Evolutionary conservation across 768 basidiomycete genomes (phyloP), one percentile per base, ranked within the genome.

Genomic region (Rhizopogon salebrosus): DNA sequence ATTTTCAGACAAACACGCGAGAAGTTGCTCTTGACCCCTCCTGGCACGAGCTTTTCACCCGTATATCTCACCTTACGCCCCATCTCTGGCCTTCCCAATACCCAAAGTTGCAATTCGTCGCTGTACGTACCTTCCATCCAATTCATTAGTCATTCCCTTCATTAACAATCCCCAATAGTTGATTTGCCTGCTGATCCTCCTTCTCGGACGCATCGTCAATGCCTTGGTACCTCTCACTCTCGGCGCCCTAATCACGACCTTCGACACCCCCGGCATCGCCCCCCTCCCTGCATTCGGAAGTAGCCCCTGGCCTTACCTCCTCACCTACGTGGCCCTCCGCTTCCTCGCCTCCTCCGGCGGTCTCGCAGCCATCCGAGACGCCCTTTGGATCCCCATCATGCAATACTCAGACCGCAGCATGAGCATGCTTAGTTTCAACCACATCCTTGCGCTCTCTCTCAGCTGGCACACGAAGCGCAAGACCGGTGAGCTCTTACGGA

Each of bases 301-400:
- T 16, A 82, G 83, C 1, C 79, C 84, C 14, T 92, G 90, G 87
- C 73, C 77, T 10, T 80, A 82, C 60, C 73, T 95, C 4, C 73
- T 85, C 27, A 70, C 73, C 7, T 95, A 92, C 59, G 81, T 85
- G 27, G 73, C 70, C 22, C 62, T 95, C 49, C 80, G 86, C 20
- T 88, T 90, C 68, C 67, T 93, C 27, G 82, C 89, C 68, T 84
- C 89, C 24, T 80, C 79, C 49, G 89, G 88, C 22, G 92, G 92
- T 23, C 69, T 95, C 22, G 69, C 78, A 22, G 88, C 86, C 31
- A 68, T 92, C 42, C 80, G 80, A 41, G 80, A 84, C 65, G 78
- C 78, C 27, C 74, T 92, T 3, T 95, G 92, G 89, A 80, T 86
- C 2, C 90, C 92, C 1, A 87, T 98, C 39, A 88, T 92, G 80